phyloP scores from a whole-genome alignment of 352 stramenopile genomes.

The Albugo laibachii region DNA sequence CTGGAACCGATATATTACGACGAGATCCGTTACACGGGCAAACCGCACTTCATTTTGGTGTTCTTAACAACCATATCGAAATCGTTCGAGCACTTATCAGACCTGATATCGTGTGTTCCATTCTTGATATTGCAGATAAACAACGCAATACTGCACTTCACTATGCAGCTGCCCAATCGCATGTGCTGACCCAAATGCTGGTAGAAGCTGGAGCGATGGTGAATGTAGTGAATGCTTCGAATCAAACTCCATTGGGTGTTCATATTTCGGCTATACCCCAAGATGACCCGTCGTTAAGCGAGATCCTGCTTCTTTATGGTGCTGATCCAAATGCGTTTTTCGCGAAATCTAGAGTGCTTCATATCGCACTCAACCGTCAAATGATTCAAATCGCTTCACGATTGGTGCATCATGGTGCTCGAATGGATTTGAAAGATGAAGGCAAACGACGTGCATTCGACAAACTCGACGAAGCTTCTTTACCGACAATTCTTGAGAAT shows the following conservation, averaged over 20 bases:
- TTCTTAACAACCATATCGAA: slow-evolving; percentile 35
- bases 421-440: slow-evolving; percentile 38
- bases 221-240: slow-evolving; percentile 46
- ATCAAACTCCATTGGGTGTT: slow-evolving; percentile 37
- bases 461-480: slow-evolving; percentile 22
- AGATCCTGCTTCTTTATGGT: slow-evolving; percentile 32
- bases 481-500: slow-evolving; percentile 33
- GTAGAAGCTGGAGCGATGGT: slow-evolving; percentile 31
- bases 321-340: slow-evolving; percentile 33
- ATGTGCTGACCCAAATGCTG: slow-evolving; percentile 37
- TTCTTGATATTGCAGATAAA: slow-evolving; percentile 51
- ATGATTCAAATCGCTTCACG: slow-evolving; percentile 27
- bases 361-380: slow-evolving; percentile 33
- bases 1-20: slow-evolving; percentile 41
- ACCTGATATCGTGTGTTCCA: slow-evolving; percentile 32
- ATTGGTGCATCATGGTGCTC: slow-evolving; percentile 33
- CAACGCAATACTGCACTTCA: slow-evolving; percentile 40
- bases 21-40: slow-evolving; percentile 42
- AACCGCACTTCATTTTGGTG: slow-evolving; percentile 48
- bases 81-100: slow-evolving; percentile 50
- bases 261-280: slow-evolving; percentile 32
- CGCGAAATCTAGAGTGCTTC: slow-evolving; percentile 37
- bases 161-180: slow-evolving; percentile 33
- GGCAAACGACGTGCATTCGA: slow-evolving; percentile 37
- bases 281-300: slow-evolving; percentile 34